Conservation (phyloP, 2,329 filamentous ascomycete genomes). For the Celoporthe dispersa region DNA sequence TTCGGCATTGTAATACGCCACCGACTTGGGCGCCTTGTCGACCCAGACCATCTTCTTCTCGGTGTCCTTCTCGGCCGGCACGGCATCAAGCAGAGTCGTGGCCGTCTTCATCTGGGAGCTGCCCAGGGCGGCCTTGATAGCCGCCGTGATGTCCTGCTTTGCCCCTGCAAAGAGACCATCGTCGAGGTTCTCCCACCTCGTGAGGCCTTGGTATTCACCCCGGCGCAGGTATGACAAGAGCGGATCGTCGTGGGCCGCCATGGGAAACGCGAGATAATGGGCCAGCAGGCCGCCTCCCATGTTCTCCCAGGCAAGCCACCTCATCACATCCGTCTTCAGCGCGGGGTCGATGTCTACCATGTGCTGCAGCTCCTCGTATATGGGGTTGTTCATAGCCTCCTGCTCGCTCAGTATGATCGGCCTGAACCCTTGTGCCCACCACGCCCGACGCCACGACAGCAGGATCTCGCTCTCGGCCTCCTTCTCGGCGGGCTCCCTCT, state of each 20-base stretch:
- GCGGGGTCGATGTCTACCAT: conserved; percentile 60
- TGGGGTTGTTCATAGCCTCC: conserved; percentile 82
- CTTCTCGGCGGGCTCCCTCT: conserved; percentile 65
- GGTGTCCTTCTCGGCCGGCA: conserved; percentile 44
- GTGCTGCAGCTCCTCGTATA: conserved; percentile 72
- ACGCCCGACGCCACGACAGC: conserved; percentile 86
- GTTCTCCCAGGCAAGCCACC: conserved; percentile 91
- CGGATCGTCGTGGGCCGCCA: conserved; percentile 75
- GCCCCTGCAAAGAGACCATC: conserved; percentile 75
- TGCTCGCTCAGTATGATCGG: conserved; percentile 79
- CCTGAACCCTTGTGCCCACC: conserved; percentile 93
- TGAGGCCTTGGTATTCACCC: conserved; percentile 75
- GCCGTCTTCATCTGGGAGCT: conserved; percentile 58
- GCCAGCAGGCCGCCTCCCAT: conserved; percentile 85
- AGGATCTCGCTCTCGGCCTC: conserved; percentile 80
- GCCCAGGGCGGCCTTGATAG: conserved; percentile 64
- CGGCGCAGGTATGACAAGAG: conserved; percentile 74
- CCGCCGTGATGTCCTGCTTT: conserved; percentile 64
- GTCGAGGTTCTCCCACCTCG: conserved; percentile 72
- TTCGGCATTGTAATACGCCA: conserved; percentile 77
- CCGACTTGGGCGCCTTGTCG: conserved; percentile 66
- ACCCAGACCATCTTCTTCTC: conserved; percentile 62
- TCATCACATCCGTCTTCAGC: conserved; percentile 73
- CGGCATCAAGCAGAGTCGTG: conserved; percentile 66
- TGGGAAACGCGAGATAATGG: conserved; percentile 81